These are phyloP conservation scores for Moesziomyces antarcticus DNA, from an alignment of 1,284 basidiomycete genomes.

Conservation along the genomic window DNA sequence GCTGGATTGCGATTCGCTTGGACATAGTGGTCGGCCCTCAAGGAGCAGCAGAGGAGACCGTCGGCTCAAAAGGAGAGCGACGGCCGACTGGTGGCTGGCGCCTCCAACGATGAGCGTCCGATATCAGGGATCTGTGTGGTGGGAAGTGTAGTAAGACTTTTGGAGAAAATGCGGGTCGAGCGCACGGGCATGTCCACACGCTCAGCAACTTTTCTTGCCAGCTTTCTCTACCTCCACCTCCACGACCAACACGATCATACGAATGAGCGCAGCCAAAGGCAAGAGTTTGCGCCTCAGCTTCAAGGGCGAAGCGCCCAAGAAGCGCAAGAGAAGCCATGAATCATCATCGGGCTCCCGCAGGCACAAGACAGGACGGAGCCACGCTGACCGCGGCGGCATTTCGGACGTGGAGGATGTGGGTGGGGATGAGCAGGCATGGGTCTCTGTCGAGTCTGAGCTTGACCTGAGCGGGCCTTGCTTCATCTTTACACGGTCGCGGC, in stretches of 20 bases:
- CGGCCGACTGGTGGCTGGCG: too few relatives aligned
- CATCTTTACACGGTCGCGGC: constrained; percentile 17
- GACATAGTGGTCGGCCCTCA: not conserved
- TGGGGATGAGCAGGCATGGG: constrained; percentile 58
- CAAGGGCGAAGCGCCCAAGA: constrained; percentile 49
- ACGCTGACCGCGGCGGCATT: constrained; percentile 2
- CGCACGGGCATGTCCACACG: not conserved
- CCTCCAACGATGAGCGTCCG: too few relatives aligned
- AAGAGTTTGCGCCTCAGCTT: constrained; percentile 46
- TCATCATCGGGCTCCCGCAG: constrained; percentile 23
- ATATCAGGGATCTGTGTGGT: too few relatives aligned
- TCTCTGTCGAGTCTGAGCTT: constrained; percentile 27
- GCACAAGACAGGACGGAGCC: constrained; percentile 5
- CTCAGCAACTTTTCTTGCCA: not conserved
- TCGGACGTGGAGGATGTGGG: constrained; percentile 54
- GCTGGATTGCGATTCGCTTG: not conserved
- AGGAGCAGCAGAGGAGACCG: too few relatives aligned
- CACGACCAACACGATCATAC: not conserved
- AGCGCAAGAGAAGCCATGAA: constrained; percentile 23
- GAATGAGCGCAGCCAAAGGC: constrained; percentile 21
- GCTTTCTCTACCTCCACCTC: not conserved
- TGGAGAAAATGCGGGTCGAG: too few relatives aligned
- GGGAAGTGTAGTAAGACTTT: too few relatives aligned
- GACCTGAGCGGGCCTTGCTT: constrained; percentile 51
- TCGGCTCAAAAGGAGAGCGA: not conserved